These are phyloP conservation scores for Rhodotorula babjevae DNA, from an alignment of 768 basidiomycete genomes.

Conservation along the genomic window DNA sequence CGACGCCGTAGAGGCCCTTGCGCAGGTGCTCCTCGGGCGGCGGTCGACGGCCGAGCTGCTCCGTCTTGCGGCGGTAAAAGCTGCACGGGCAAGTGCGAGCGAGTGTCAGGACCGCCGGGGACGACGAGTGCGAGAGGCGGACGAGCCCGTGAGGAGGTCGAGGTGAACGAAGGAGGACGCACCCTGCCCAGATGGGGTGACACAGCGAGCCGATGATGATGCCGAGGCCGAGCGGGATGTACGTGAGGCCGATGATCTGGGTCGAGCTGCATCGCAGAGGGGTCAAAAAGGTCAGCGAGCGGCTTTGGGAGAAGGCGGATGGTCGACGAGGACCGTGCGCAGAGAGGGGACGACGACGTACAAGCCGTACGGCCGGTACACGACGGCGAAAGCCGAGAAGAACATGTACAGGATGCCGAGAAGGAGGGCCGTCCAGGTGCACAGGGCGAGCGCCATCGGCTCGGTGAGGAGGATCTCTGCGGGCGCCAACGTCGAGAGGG, in stretches of 20 bases:
- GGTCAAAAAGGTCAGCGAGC: no score
- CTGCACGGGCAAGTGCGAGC: no score
- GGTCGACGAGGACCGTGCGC: not conserved
- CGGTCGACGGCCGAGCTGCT: slow-evolving; percentile 22
- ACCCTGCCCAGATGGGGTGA: slow-evolving; percentile 46
- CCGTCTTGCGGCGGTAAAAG: slow-evolving; percentile 10
- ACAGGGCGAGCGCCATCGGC: slow-evolving; percentile 68
- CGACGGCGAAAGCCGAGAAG: slow-evolving; percentile 46
- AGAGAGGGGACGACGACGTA: slow-evolving; percentile 26
- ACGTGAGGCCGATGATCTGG: slow-evolving; percentile 14
- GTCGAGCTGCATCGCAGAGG: not conserved
- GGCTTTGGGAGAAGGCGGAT: no score
- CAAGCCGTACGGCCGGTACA: slow-evolving; percentile 47
- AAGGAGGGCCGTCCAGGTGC: slow-evolving; percentile 59
- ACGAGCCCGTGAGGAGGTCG: not conserved
- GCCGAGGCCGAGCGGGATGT: slow-evolving; percentile 44
- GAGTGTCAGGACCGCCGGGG: no score
- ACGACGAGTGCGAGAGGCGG: no score
- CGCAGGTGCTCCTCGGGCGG: slow-evolving; percentile 39
- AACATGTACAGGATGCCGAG: slow-evolving; percentile 48
- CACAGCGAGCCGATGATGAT: slow-evolving; percentile 42
- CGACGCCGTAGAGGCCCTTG: slow-evolving; percentile 29
- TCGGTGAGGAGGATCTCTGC: slow-evolving; percentile 58
- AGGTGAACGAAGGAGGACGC: not conserved
- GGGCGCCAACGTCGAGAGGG: no score